Evolutionary conservation across 2,329 filamentous ascomycete genomes (phyloP), one percentile per base, ranked within the genome.

Genomic region (Penicillium rolfsii): DNA sequence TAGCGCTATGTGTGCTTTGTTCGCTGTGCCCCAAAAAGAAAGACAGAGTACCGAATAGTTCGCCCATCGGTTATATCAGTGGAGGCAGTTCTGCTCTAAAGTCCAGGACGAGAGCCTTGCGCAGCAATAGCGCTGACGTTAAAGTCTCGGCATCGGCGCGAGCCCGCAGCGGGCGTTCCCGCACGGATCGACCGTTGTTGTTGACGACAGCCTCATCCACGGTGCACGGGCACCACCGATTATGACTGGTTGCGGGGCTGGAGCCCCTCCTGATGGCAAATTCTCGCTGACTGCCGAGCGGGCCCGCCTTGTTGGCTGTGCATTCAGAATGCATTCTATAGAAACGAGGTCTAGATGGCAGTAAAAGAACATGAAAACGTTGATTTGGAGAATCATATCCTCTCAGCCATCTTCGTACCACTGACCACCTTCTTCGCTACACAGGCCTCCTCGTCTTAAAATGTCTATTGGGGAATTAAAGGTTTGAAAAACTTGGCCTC

Each of bases 121-220:
- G 49, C 26, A 46, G 30, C 12, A 14, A 35, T 40, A 52, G 38
- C 40, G 50, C 52, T 55, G 46, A 57, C 58, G 22, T 26, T 46
- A 33, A 48, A 40, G 40, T 5, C n/a, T 36, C 53, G 28, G 53
- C 43, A 56, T 48, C 53, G 46, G 40, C 40, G 36, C 40, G 16
- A 53, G 50, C 50, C 58, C 16, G 55, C 58, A 49, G 58, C 58
- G 53, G 53, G 53, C 53, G 48, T 60, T 57, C 58, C 53, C 58
- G 53, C 53, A 57, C 58, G 48, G 58, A 60, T 60, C 53, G 58
- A 57, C 58, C 28, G 48, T 28, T 57, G 53, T 43, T 41, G 30
- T 41, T 55, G 16, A 49, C 28, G 53, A 56, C 53, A 60, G 53
- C 58, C 58, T 60, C 58, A 60, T 46, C 40, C 6, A 14, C 53